phyloP scores from a whole-genome alignment of 495 filamentous ascomycete genomes.

The Aspergillus bertholletiae region DNA sequence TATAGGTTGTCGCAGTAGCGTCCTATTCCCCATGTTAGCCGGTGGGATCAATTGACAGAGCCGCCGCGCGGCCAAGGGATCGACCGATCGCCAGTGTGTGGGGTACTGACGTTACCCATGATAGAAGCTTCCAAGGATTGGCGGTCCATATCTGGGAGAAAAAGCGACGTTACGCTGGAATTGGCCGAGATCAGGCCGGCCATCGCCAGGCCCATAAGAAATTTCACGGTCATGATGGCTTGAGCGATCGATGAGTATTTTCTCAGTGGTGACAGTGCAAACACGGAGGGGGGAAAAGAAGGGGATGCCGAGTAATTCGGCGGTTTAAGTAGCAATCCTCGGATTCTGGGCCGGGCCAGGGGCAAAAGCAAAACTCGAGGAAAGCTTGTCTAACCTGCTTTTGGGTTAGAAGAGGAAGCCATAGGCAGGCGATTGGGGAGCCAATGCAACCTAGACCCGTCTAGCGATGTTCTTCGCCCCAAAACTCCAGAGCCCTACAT shows the following conservation, averaged over 20 bases:
- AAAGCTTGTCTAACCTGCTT: not conserved
- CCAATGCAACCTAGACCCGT: not conserved
- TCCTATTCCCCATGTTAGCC: constrained; percentile 13
- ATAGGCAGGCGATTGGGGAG: not conserved
- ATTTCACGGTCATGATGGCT: not conserved
- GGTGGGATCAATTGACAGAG: not conserved
- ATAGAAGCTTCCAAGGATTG: constrained; percentile 39
- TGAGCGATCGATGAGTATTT: not conserved
- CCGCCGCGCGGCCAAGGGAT: not conserved
- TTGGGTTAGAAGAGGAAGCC: not conserved
- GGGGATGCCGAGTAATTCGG: too few species aligned
- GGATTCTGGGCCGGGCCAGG: too few species aligned
- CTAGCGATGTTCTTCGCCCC: not conserved
- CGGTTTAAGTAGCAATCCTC: too few species aligned
- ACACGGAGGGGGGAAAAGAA: not conserved
- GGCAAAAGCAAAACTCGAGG: too few species aligned
- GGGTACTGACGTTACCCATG: constrained; percentile 26
- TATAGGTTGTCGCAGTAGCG: constrained; percentile 36
- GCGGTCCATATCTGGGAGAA: constrained; percentile 30
- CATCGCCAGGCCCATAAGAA: constrained; percentile 13
- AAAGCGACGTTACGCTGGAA: constrained; percentile 27
- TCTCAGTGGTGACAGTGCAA: not conserved
- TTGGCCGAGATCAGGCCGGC: constrained; percentile 29
- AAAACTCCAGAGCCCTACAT: not conserved
- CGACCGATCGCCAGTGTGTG: not conserved